These are phyloP conservation scores for Geotrichum klebahnii DNA, from an alignment of 1,139 yeast species.

Conservation along the genomic window DNA sequence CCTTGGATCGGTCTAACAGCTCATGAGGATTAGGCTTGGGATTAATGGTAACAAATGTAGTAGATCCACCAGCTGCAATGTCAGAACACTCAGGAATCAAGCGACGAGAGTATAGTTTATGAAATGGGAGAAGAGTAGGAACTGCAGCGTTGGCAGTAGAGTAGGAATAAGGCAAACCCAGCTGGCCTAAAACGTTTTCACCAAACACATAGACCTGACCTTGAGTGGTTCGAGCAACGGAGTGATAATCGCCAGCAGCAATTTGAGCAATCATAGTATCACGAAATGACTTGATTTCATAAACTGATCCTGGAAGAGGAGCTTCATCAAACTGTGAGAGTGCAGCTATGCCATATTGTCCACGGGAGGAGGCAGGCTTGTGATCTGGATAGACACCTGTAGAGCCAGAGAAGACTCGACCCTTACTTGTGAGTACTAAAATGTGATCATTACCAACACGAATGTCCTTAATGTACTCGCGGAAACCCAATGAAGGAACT, in stretches of 20 bases:
- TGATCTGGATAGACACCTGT: constrained; percentile 42
- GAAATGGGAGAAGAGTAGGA: constrained; percentile 55
- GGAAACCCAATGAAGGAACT: constrained; percentile 35
- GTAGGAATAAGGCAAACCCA: constrained; percentile 66
- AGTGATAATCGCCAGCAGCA: constrained; percentile 72
- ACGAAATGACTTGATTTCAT: constrained; percentile 36
- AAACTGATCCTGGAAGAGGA: constrained; percentile 45
- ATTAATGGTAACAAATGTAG: constrained; percentile 48
- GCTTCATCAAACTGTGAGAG: constrained; percentile 58
- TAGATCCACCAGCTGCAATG: constrained; percentile 65
- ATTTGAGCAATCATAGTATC: constrained; percentile 47
- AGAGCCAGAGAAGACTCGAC: constrained; percentile 60
- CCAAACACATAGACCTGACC: constrained; percentile 84
- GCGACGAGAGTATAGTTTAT: constrained; percentile 41
- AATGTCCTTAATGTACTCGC: constrained; percentile 51
- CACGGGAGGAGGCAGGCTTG: constrained; percentile 46
- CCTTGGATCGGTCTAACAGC: constrained; percentile 25
- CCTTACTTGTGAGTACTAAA: constrained; percentile 56
- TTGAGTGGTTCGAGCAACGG: constrained; percentile 57
- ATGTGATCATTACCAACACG: constrained; percentile 66
- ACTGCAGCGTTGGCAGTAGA: constrained; percentile 64
- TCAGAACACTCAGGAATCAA: constrained; percentile 32
- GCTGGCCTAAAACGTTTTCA: constrained; percentile 72
- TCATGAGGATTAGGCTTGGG: constrained; percentile 22
- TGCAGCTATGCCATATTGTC: constrained; percentile 79